A percentile compares a stretch with the other conserved stretches of the same genome.
Evolutionary conservation across 805 yeast species (phyloP).

Genomic region (Tetrapisispora fleetii): DNA sequence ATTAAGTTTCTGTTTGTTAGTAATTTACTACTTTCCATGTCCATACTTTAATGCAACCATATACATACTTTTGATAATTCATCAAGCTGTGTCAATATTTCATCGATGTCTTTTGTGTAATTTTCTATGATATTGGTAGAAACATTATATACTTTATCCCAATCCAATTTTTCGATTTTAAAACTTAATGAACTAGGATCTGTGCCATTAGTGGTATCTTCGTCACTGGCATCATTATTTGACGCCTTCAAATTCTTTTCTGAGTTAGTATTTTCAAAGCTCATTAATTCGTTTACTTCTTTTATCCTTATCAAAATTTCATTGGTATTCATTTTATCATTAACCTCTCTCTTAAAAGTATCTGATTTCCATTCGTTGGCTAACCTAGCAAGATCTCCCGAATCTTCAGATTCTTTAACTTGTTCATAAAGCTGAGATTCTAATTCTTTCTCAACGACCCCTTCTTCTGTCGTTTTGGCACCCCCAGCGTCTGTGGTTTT

Average conservation of each 20-base stretch:
- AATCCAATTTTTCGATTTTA: slow-evolving; percentile 14
- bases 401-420: not conserved
- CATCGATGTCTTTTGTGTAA: slow-evolving; percentile 22
- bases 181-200: slow-evolving; percentile 2
- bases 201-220: not conserved
- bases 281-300: slow-evolving; percentile 11
- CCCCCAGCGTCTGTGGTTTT: no score
- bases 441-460: no score
- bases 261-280: not conserved
- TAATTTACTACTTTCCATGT: not conserved
- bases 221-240: slow-evolving; percentile 4
- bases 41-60: not conserved
- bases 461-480: no score
- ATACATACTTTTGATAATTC: slow-evolving; percentile 16
- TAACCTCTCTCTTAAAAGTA: slow-evolving; percentile 7
- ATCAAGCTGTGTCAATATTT: slow-evolving; percentile 15
- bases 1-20: slow-evolving; percentile 2
- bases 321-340: slow-evolving; percentile 10
- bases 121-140: slow-evolving; percentile 24
- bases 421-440: not conserved
- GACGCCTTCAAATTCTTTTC: slow-evolving; percentile 2
- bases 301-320: slow-evolving; percentile 12
- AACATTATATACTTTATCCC: slow-evolving; percentile 24
- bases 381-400: slow-evolving; percentile 6
- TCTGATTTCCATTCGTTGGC: slow-evolving; percentile 22